These are phyloP conservation scores for Trichoderma afroharzianum DNA, from an alignment of 2,329 filamentous ascomycete species.

Conservation along the genomic window DNA sequence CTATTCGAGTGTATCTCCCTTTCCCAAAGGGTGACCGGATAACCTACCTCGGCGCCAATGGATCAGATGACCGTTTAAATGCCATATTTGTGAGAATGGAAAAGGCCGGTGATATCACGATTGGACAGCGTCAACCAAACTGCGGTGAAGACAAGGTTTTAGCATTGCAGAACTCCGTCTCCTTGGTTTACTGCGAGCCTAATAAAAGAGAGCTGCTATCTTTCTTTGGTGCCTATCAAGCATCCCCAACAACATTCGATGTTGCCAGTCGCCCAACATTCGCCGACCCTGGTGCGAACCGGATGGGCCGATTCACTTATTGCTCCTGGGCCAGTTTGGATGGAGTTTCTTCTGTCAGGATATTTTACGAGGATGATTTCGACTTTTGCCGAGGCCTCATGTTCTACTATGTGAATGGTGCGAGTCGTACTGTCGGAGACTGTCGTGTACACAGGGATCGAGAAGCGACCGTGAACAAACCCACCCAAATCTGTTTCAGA, in stretches of 20 bases:
- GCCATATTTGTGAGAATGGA: neutral
- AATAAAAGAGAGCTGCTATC: neutral
- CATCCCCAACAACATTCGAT: neutral
- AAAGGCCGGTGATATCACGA: neutral
- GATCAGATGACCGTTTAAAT: neutral
- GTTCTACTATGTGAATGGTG: neutral
- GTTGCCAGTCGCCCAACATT: neutral
- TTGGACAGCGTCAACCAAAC: neutral
- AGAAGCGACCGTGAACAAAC: neutral
- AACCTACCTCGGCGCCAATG: neutral
- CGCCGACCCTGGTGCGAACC: neutral
- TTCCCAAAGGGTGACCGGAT: neutral
- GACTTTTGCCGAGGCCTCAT: neutral
- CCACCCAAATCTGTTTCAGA: neutral
- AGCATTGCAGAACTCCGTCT: neutral
- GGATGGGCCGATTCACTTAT: neutral
- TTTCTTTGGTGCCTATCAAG: neutral
- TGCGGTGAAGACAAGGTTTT: neutral
- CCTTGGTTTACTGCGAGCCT: neutral
- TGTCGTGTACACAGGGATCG: neutral
- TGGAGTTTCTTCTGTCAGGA: neutral
- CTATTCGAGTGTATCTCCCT: neutral
- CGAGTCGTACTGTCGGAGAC: neutral
- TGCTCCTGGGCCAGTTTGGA: neutral
- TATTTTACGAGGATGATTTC: neutral